These are phyloP conservation scores for Tubosaeta sp. DNA, from an alignment of 768 basidiomycete genomes.

Conservation along the genomic window DNA sequence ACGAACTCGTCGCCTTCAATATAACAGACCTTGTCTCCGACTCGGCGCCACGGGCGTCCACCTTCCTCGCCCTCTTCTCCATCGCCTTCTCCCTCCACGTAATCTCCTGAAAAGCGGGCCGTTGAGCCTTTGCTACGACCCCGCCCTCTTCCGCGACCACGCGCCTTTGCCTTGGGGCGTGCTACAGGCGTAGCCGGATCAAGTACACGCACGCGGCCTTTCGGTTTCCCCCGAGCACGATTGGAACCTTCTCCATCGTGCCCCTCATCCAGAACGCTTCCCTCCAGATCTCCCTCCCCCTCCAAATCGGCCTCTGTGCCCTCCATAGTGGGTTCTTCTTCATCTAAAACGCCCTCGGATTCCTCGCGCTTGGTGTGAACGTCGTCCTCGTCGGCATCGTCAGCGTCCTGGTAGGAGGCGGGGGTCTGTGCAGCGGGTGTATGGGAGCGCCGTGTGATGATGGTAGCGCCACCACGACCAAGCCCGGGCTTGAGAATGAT, in stretches of 20 bases:
- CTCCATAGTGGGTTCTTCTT: constrained; percentile 30
- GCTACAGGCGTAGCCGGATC: constrained; percentile 27
- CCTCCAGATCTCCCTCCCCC: constrained; percentile 28
- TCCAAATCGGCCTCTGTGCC: constrained; percentile 26
- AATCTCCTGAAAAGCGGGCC: constrained; percentile 26
- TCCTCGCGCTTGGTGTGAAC: constrained; percentile 29
- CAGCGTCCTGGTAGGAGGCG: constrained; percentile 17
- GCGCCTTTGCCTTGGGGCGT: constrained; percentile 30
- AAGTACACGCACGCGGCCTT: constrained; percentile 35
- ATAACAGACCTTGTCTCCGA: constrained; percentile 69
- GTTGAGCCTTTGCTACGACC: constrained; percentile 32
- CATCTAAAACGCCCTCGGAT: constrained; percentile 25
- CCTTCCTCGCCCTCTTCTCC: constrained; percentile 36
- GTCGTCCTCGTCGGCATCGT: constrained; percentile 25
- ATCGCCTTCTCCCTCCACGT: constrained; percentile 38
- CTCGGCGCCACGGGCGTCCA: constrained; percentile 67
- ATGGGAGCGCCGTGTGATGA: constrained; percentile 22
- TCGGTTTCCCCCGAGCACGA: constrained; percentile 36
- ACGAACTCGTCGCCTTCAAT: constrained; percentile 90
- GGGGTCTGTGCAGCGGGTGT: constrained; percentile 19
- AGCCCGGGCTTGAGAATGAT: constrained; percentile 41
- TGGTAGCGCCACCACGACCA: constrained; percentile 24
- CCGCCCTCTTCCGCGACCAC: constrained; percentile 42
- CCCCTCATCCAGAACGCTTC: constrained; percentile 28
- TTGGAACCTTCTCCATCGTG: constrained; percentile 30